Conservation (phyloP, 371 early-diverging fungal species). For the Mycotypha africana region DNA sequence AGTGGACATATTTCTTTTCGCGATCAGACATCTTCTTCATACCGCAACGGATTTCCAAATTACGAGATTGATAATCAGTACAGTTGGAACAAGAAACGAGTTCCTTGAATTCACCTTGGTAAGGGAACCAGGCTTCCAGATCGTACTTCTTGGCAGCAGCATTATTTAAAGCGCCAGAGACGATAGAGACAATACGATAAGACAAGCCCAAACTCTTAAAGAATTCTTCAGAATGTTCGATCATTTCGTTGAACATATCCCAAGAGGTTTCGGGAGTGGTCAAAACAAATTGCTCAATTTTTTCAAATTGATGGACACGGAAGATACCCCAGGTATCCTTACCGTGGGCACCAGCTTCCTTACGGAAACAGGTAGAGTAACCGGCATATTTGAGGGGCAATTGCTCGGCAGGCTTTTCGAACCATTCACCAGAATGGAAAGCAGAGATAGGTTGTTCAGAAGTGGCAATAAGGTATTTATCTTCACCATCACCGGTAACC, state of each 20-base stretch:
- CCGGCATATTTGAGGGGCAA: conserved; percentile 97
- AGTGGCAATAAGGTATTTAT: conserved; percentile 99
- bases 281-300: conserved; percentile 99
- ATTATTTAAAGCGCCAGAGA: conserved; percentile 98
- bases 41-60: conserved; percentile 97
- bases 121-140: conserved; percentile 99
- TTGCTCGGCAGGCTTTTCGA: conserved; percentile 85
- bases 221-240: conserved; percentile 91
- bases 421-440: conserved; percentile 96
- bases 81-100: conserved; percentile 99
- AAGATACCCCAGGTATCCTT: conserved; percentile 99
- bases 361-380: conserved; percentile 99
- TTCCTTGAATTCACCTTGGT: conserved; percentile 97
- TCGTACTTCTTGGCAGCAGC: conserved; percentile 99
- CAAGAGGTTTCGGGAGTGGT: conserved; percentile 96
- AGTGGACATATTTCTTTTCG: conserved; percentile 98
- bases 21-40: conserved; percentile 94
- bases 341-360: conserved; percentile 99
- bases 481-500: conserved; percentile 82
- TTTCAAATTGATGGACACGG: conserved; percentile 99
- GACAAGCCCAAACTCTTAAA: conserved; percentile 94
- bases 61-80: conserved; percentile 97
- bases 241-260: conserved; percentile 98
- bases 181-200: conserved; percentile 95
- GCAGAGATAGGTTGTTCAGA: conserved; percentile 99